Percentiles rank a stretch among this genome's conserved stretches.
These are phyloP conservation scores for Hypoxylon sp. DNA, from an alignment of 2,329 filamentous ascomycete species.

Conservation along the genomic window DNA sequence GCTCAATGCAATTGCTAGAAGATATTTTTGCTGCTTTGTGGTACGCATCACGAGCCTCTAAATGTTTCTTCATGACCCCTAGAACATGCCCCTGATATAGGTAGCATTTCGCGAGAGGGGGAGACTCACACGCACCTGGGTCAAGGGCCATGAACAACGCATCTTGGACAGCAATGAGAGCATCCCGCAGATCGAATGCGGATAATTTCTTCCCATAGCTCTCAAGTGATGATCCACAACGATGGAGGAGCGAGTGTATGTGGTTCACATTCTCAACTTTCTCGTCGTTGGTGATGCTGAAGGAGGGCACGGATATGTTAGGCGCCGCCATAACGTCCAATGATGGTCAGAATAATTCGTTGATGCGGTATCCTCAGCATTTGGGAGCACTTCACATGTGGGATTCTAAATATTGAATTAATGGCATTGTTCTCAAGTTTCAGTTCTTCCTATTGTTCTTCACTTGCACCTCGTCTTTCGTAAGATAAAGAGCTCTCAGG, in stretches of 20 bases:
- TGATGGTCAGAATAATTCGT: background rate
- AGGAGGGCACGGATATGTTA: constrained; percentile 28
- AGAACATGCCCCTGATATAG: constrained; percentile 44
- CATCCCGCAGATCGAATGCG: constrained; percentile 29
- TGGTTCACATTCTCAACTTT: constrained; percentile 27
- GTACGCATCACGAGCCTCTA: constrained; percentile 42
- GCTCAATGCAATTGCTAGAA: constrained; percentile 11
- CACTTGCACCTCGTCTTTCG: constrained; percentile 3
- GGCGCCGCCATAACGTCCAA: constrained; percentile 26
- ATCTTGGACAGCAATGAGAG: constrained; percentile 23
- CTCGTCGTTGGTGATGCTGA: constrained; percentile 42
- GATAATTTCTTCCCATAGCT: constrained; percentile 12
- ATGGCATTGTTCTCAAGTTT: constrained; percentile 33
- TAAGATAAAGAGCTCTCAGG: background rate
- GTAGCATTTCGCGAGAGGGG: constrained; percentile 47
- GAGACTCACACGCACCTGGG: constrained; percentile 43
- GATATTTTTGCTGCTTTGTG: constrained; percentile 21
- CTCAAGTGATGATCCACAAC: constrained; percentile 24
- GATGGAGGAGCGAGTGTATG: constrained; percentile 31
- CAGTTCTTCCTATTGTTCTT: constrained; percentile 13
- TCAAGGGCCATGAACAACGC: constrained; percentile 44
- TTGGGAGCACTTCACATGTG: background rate
- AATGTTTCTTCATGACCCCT: constrained; percentile 24
- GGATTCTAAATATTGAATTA: constrained; percentile 21
- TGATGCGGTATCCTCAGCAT: background rate